Evolutionary conservation across 768 basidiomycete species (phyloP), one percentile per base, ranked within the genome.

Genomic region (Leccinum ochraceum): DNA sequence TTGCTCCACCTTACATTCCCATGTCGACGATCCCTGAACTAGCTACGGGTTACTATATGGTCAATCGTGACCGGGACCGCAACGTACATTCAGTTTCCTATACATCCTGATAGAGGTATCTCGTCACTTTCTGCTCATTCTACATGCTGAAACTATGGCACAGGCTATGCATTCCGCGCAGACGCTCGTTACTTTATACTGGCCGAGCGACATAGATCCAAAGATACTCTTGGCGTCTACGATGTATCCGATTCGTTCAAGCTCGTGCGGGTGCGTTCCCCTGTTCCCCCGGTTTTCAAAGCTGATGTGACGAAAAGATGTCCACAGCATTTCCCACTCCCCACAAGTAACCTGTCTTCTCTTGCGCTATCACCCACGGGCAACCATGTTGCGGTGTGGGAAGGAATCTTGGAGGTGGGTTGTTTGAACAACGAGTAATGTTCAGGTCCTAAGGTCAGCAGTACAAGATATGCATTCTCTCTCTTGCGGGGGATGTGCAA

Each of bases 21-120:
- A 17, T 56, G 28, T 51, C 56, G 54, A 62, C 44, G 44, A 61
- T 28, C 44, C 17, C 26, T 60, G 48, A 32, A 42, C 58, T 67
- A 97, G 95, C 81, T 96, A 49, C 83, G 94, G 56, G 84, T 96
- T 11, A 90, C 92, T 2, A 78, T 95, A 49, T 95, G 94, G 89
- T 94, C 92, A 13, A 77, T 96, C 26, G 76, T 85, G 2, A 88
- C 86, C 1, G 90, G 89, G 24, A 74, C 78, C 6, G 87, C 90
- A n/a, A 90, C 85, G 0, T 87, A 94, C 66, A 92, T 95, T 36
- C 93, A 95, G 69, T 91, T 86, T 71, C 92, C 93, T 22, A 81
- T 94, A 32, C 86, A 92, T 73, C 86, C 88, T 36, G 90, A 90
- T 68, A 83, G 81, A 83, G 92, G 92, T 91, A 73, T 52, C 13